Conservation (phyloP, 2,329 filamentous ascomycete genomes). For the Talaromyces funiculosus region DNA sequence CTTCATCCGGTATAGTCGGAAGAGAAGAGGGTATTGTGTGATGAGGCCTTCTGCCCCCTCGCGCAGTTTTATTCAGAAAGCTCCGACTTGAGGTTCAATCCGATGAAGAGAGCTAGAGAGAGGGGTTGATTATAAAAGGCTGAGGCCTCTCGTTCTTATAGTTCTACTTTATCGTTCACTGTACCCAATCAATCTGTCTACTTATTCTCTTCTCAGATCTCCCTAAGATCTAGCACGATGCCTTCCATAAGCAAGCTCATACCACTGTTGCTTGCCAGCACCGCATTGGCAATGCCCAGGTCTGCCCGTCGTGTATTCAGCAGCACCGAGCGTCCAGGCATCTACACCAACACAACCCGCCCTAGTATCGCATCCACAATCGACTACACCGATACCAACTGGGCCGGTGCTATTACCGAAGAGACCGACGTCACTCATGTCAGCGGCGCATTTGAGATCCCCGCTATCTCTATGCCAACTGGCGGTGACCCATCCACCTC, state of each 20-base stretch:
- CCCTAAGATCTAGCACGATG: not conserved
- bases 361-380: slow-evolving; percentile 3
- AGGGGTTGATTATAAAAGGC: not conserved
- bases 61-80: not conserved
- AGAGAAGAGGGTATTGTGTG: not conserved
- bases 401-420: slow-evolving; percentile 11
- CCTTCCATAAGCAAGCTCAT: slow-evolving; percentile 1
- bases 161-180: not conserved
- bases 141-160: not conserved
- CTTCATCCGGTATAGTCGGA: not conserved
- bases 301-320: not conserved
- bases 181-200: not conserved
- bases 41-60: not conserved
- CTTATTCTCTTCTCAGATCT: not conserved
- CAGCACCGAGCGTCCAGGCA: slow-evolving; percentile 2
- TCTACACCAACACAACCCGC: slow-evolving; percentile 4
- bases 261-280: slow-evolving; percentile 8
- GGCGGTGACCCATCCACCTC: slow-evolving; percentile 4
- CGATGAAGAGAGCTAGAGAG: not conserved
- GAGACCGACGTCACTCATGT: slow-evolving; percentile 9
- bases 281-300: not conserved
- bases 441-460: slow-evolving; percentile 5
- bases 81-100: not conserved
- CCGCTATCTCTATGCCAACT: slow-evolving; percentile 3
- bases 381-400: slow-evolving; percentile 6